Evolutionary conservation across 192 early-diverging fungal species (phyloP).

Genomic region (Rhizoclosmatium globosum): DNA sequence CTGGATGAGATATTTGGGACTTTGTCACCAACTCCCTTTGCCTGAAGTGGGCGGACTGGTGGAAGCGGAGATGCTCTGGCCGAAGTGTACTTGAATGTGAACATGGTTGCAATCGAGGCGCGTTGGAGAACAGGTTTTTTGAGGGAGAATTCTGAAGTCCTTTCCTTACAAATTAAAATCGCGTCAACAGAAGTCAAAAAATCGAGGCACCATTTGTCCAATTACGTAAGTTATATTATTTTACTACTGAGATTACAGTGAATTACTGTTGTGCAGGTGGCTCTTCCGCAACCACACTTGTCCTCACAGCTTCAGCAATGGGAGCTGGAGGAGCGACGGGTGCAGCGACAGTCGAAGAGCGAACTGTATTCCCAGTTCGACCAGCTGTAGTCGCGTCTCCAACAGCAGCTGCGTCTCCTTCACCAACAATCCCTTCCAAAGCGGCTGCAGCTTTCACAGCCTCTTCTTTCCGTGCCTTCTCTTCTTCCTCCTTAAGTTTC

Average conservation of each 20-base stretch:
- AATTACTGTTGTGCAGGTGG: too few relatives aligned
- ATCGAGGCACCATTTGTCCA: too few relatives aligned
- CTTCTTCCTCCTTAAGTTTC: background rate
- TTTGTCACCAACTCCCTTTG: background rate
- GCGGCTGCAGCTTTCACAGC: background rate
- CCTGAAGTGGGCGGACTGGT: background rate
- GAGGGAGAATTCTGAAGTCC: too few relatives aligned
- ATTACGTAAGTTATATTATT: too few relatives aligned
- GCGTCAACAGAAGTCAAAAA: too few relatives aligned
- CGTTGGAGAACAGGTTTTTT: too few relatives aligned
- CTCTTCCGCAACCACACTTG: too few relatives aligned
- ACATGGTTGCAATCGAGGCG: background rate
- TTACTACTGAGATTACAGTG: too few relatives aligned
- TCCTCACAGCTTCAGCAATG: background rate
- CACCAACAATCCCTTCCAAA: background rate
- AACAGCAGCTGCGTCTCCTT: background rate
- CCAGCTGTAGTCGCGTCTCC: background rate
- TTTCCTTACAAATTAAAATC: too few relatives aligned
- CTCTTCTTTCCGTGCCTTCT: background rate
- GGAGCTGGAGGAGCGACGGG: background rate
- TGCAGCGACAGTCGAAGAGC: too few relatives aligned
- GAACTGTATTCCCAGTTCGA: too few relatives aligned
- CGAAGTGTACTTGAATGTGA: slow-evolving; percentile 10
- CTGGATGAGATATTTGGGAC: background rate
- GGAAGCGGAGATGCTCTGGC: background rate